phyloP scores from a whole-genome alignment of 257 asterid genomes.

The Nicotiana sylvestris region DNA sequence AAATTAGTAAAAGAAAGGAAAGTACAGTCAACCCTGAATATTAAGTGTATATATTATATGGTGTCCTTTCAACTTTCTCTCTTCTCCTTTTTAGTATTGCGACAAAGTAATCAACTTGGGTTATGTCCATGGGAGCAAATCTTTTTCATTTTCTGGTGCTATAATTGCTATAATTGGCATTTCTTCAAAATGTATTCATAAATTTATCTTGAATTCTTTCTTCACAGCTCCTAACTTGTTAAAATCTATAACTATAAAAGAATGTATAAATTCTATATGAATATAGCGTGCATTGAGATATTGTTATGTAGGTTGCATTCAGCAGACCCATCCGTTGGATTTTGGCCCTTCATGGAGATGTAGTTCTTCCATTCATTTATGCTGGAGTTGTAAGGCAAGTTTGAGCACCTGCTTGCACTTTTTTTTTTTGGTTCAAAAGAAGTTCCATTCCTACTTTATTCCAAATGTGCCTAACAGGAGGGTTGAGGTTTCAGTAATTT shows the following conservation, averaged over 20 bases:
- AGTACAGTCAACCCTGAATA: neutral
- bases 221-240: neutral
- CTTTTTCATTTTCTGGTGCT: neutral
- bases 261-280: neutral
- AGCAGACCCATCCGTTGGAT: conserved; percentile 98
- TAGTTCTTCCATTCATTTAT: conserved; percentile 66
- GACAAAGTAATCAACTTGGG: neutral
- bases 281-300: neutral
- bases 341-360: conserved; percentile 85
- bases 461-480: neutral
- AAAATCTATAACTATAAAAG: neutral
- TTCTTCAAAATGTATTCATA: neutral
- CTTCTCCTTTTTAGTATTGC: neutral
- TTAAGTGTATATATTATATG: neutral
- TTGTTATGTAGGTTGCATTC: conserved; percentile 58
- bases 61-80: neutral
- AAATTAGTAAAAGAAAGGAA: neutral
- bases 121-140: neutral
- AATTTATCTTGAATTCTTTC: neutral
- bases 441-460: conserved; percentile 4
- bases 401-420: conserved; percentile 7
- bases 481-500: neutral
- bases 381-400: conserved; percentile 79
- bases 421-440: neutral
- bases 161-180: neutral